Conservation (phyloP, 1,284 basidiomycete genomes). For the Lentinula novae-zelandiae region DNA sequence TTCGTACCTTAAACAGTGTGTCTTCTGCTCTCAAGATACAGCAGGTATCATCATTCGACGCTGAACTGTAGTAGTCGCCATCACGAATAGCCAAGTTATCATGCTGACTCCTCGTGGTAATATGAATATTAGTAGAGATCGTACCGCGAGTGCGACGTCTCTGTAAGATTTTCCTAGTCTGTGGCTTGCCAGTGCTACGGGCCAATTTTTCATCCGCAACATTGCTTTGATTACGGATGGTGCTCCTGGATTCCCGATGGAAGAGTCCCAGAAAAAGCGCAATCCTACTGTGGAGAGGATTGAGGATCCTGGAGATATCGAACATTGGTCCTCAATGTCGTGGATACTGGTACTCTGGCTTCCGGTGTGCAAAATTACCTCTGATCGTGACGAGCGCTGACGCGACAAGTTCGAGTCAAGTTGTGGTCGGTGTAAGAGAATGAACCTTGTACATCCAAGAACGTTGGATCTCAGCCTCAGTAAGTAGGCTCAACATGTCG, state of each 20-base stretch:
- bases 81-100: constrained; percentile 4
- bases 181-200: background rate
- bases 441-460: background rate
- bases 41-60: constrained; percentile 19
- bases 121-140: background rate
- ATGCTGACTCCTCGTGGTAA: background rate
- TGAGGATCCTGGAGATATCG: constrained; percentile 6
- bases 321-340: background rate
- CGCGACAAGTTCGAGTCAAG: background rate
- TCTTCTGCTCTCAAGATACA: constrained; percentile 38
- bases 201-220: background rate
- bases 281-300: constrained; percentile 12
- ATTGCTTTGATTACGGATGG: background rate
- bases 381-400: background rate
- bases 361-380: background rate
- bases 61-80: constrained; percentile 9
- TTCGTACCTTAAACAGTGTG: constrained; percentile 37
- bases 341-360: background rate
- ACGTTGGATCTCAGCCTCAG: background rate
- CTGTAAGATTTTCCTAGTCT: background rate
- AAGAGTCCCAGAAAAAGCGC: constrained; percentile 8
- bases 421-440: background rate
- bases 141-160: background rate
- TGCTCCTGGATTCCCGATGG: constrained; percentile 7
- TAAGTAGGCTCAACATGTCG: constrained; percentile 8